Conservation (phyloP, 2,329 filamentous ascomycete species). For the Diplodia sapinea region DNA sequence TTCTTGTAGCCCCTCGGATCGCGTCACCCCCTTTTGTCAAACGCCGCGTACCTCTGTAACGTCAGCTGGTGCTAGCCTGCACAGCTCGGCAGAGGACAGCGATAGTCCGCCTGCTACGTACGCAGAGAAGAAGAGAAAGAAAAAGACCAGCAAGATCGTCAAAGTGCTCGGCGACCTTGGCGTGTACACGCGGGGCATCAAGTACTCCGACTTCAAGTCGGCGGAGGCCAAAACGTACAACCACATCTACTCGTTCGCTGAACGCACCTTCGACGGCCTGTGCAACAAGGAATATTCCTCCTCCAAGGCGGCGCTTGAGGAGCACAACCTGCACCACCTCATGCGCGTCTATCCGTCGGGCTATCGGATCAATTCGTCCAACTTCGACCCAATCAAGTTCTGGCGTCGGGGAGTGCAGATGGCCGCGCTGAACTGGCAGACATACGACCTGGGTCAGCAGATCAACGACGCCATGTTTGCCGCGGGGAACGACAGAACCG, state of each 20-base stretch:
- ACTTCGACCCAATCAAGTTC: conserved; percentile 91
- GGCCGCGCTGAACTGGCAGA: conserved; percentile 98
- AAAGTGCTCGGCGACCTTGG: conserved; percentile 83
- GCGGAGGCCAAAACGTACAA: conserved; percentile 85
- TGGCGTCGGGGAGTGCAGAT: conserved; percentile 98
- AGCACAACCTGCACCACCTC: conserved; percentile 88
- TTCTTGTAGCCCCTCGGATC: conserved; percentile 59
- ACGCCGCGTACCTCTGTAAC: conserved; percentile 62
- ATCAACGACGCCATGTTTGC: conserved; percentile 98
- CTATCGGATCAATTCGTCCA: conserved; percentile 81
- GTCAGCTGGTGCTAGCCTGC: conserved; percentile 59
- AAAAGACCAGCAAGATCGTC: conserved; percentile 80
- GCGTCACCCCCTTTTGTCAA: conserved; percentile 53
- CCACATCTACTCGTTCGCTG: conserved; percentile 94
- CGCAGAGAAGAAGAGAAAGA: conserved; percentile 62
- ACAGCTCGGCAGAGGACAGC: conserved; percentile 75
- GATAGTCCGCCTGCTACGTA: conserved; percentile 67
- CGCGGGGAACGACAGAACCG: conserved; percentile 81
- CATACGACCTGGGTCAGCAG: conserved; percentile 93
- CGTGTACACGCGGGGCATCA: conserved; percentile 77
- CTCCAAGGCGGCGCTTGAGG: conserved; percentile 77
- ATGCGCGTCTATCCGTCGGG: conserved; percentile 94
- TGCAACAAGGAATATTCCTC: conserved; percentile 75
- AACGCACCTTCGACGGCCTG: conserved; percentile 82
- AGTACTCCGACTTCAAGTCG: conserved; percentile 80